Base-by-base conservation (phyloP, 2,329 filamentous ascomycete genomes). In the Tolypocladium capitatum region DNA sequence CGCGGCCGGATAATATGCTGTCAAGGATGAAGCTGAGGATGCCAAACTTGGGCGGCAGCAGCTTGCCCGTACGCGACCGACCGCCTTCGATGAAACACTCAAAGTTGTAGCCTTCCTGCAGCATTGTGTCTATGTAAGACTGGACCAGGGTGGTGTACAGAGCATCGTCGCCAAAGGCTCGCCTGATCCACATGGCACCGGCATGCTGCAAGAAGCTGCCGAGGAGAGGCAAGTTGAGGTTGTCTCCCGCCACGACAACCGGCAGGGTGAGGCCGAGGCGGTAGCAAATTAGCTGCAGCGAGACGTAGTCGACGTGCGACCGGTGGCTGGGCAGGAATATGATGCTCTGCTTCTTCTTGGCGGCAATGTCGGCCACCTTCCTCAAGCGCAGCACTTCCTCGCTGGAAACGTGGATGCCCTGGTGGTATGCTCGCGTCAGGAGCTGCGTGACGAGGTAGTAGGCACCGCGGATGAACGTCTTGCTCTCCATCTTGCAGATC, bases 401-500 rank as follows among this genome's bases (percentile, higher is more conserved):
- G 63, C 87, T 94, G 1, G 86, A 94, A 28, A 97, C 89, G 63
- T 98, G 92, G 46, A 98, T 95, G 10, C 87, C 92, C 69, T 97
- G 91, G 60, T 97, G 89, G 63, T 98, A 98, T 6, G 92, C 91
- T 51, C 92, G 74, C 5, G 91, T 94, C 52, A 97, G 72, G 43
- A 97, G 73, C 66, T 97, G 91, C 1, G 90, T 94, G 43, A 74
- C 74, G 35, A 95, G 62, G 63, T 96, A 98, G 63, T 97, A 97
- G 43, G 92, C 91, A 24, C 87, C 81, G 44, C 92, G 75, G 56
- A 98, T 95, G 60, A 97, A 97, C 2, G 79, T 72, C 62, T 90
- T 94, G 72, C 84, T 94, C 66, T 98, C 92, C 75, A 97, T 91
- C 68, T 98, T 98, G 76, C 91, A 97, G 52, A 98, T 96, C 92